Evolutionary conservation across 768 basidiomycete genomes (phyloP).

Genomic region (Gymnopilus dilepis): DNA sequence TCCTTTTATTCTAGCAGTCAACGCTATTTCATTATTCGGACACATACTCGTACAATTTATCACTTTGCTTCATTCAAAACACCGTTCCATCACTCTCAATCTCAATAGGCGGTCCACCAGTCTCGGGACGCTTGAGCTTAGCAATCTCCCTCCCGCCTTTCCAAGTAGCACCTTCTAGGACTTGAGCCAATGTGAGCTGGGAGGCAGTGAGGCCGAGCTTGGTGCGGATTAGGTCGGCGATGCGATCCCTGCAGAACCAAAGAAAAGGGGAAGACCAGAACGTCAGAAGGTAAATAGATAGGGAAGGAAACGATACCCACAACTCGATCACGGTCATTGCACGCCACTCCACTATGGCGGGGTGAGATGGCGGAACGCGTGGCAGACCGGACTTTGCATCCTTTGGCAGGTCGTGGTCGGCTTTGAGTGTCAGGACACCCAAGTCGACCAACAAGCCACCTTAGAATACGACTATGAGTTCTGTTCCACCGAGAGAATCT

Average conservation of each 20-base stretch:
- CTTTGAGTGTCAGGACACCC: slow-evolving; percentile 75
- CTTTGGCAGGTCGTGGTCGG: slow-evolving; percentile 51
- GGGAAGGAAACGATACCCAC: no score
- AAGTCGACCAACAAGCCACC: slow-evolving; percentile 90
- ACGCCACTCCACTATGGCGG: slow-evolving; percentile 95
- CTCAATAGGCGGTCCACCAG: slow-evolving; percentile 85
- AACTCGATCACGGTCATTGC: slow-evolving; percentile 94
- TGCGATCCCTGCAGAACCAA: slow-evolving; percentile 66
- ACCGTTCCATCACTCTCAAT: slow-evolving; percentile 87
- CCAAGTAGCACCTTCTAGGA: slow-evolving; percentile 96
- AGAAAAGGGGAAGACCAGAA: slow-evolving; percentile 25
- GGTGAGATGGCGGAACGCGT: slow-evolving; percentile 74
- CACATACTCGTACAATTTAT: no score
- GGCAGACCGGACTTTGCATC: slow-evolving; percentile 60
- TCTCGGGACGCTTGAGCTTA: slow-evolving; percentile 69
- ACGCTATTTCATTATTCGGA: no score
- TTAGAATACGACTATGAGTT: slow-evolving; percentile 31
- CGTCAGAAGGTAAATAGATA: no score
- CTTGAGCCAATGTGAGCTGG: slow-evolving; percentile 79
- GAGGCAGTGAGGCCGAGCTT: slow-evolving; percentile 55
- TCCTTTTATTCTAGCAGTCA: no score
- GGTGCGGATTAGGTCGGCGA: slow-evolving; percentile 70
- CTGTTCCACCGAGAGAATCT: background rate
- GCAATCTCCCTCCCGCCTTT: slow-evolving; percentile 96
- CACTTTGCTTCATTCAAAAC: slow-evolving; percentile 47